Evolutionary conservation across 257 asterid genomes (phyloP).

Genomic region (Craterostigma plantagineum): DNA sequence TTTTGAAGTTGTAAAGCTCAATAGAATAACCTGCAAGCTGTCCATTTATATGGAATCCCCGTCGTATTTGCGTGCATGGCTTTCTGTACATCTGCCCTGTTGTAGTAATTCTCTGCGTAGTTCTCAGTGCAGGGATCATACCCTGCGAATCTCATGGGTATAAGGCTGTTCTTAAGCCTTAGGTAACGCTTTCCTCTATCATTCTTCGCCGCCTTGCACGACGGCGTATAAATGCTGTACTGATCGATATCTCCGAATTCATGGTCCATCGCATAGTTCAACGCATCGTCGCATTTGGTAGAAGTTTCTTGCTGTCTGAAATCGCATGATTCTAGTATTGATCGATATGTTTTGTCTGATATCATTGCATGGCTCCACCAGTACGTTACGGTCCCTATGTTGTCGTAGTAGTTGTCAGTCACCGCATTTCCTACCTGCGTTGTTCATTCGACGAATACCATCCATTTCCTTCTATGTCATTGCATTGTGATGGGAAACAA

Average conservation of each 20-base stretch:
- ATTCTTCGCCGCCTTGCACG: slow-evolving; percentile 17
- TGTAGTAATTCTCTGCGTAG: slow-evolving; percentile 55
- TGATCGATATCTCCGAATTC: slow-evolving; percentile 64
- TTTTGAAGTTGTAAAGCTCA: too few relatives aligned
- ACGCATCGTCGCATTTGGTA: slow-evolving; percentile 22
- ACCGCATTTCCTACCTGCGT: slow-evolving; percentile 76
- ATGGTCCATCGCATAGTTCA: slow-evolving; percentile 28
- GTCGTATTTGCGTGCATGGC: slow-evolving; percentile 71
- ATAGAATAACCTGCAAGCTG: slow-evolving; percentile 56
- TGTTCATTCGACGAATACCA: too few relatives aligned
- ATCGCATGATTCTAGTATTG: slow-evolving; percentile 31
- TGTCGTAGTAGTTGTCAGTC: slow-evolving; percentile 38
- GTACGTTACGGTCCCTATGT: slow-evolving; percentile 39
- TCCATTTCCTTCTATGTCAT: too few relatives aligned
- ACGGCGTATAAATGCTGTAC: slow-evolving; percentile 48
- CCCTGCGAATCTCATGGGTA: slow-evolving; percentile 21
- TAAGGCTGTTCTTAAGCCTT: slow-evolving; percentile 26
- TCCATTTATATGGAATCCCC: slow-evolving; percentile 59
- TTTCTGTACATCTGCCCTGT: slow-evolving; percentile 62
- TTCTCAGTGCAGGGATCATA: slow-evolving; percentile 65
- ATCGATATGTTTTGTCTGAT: slow-evolving; percentile 44
- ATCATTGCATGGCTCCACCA: slow-evolving; percentile 85
- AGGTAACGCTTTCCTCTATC: slow-evolving; percentile 5
- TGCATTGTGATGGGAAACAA: too few relatives aligned
- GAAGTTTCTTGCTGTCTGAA: slow-evolving; percentile 26